These are phyloP conservation scores for Cyberlindnera mississippiensis DNA, from an alignment of 805 yeast genomes.

Conservation along the genomic window DNA sequence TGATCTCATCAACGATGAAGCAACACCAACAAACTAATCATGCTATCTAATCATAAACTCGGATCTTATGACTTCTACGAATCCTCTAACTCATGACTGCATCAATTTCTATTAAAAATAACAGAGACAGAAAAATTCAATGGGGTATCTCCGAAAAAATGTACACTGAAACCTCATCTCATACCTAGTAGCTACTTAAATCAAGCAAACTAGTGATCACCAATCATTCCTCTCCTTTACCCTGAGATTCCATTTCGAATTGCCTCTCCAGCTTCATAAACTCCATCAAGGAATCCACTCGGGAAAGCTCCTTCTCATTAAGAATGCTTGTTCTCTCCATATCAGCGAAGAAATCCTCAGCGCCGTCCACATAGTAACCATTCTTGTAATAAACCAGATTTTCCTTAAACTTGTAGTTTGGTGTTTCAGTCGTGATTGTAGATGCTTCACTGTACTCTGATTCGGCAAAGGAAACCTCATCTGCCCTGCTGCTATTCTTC, in stretches of 20 bases:
- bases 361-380: constrained; percentile 23
- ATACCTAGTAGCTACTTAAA: too few species aligned
- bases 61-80: too few species aligned
- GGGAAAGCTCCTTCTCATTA: constrained; percentile 20
- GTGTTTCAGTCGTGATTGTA: constrained; percentile 24
- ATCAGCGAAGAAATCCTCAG: constrained; percentile 23
- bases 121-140: too few species aligned
- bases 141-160: too few species aligned
- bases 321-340: constrained; percentile 20
- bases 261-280: constrained; percentile 24
- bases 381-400: constrained; percentile 26
- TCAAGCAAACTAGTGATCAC: too few species aligned
- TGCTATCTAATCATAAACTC: too few species aligned
- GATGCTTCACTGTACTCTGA: constrained; percentile 28
- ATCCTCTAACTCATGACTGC: too few species aligned
- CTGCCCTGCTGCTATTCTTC: constrained; percentile 9
- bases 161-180: too few species aligned
- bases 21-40: neutral
- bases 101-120: too few species aligned
- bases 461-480: constrained; percentile 18
- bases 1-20: neutral
- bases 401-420: constrained; percentile 23
- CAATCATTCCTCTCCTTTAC: too few species aligned
- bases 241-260: constrained; percentile 11
- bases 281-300: constrained; percentile 21